Evolutionary conservation across 768 basidiomycete species (phyloP).

Genomic region (Hygrocybe coccinea): DNA sequence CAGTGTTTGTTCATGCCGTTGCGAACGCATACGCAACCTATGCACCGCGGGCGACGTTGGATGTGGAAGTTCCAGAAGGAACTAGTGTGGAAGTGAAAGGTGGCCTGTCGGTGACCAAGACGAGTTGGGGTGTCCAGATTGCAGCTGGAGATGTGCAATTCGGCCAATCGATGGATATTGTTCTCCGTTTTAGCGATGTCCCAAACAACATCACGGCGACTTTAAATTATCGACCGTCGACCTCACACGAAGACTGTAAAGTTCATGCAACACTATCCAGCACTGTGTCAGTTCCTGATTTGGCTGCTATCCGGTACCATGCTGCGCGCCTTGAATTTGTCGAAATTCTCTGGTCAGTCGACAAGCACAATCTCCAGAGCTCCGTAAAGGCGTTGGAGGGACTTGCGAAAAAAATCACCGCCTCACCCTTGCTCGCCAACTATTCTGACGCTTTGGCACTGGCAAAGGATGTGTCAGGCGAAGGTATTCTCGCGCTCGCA

Average conservation of each 20-base stretch:
- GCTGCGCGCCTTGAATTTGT: slow-evolving; percentile 9
- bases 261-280: neutral
- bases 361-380: neutral
- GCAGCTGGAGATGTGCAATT: slow-evolving; percentile 7
- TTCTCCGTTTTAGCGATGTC: neutral
- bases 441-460: slow-evolving; percentile 5
- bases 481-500: slow-evolving; percentile 7
- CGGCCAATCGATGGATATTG: slow-evolving; percentile 8
- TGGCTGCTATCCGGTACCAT: slow-evolving; percentile 8
- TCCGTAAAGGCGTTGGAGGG: neutral
- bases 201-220: slow-evolving; percentile 3
- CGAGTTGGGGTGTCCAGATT: slow-evolving; percentile 10
- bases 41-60: slow-evolving; percentile 5
- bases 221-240: slow-evolving; percentile 4
- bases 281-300: neutral
- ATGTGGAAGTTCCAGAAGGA: slow-evolving; percentile 6
- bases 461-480: slow-evolving; percentile 6
- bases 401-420: neutral
- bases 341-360: slow-evolving; percentile 1
- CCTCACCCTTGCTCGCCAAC: slow-evolving; percentile 1
- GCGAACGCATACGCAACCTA: slow-evolving; percentile 8
- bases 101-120: neutral
- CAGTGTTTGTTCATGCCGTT: slow-evolving; percentile 8
- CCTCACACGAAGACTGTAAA: slow-evolving; percentile 1
- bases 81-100: slow-evolving; percentile 1